Base-by-base conservation (phyloP, 805 yeast genomes). In the Candida sithepensis region DNA sequence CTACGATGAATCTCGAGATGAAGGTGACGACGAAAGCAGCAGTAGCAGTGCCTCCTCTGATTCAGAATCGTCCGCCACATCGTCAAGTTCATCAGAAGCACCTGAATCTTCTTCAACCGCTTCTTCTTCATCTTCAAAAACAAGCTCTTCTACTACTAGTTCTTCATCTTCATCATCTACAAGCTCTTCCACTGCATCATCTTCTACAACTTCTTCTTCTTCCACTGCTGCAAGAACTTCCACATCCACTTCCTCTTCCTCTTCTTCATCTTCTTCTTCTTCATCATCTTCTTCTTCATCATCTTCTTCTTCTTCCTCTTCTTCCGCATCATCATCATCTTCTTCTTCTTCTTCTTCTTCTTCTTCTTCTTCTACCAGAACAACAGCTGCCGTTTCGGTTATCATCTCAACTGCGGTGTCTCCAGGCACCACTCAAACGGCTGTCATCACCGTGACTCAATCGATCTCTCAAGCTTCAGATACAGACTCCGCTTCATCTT, bases 1-100 rank as follows among this genome's bases (percentile, higher is more conserved):
- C 49, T 63, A 69, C 14, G 73, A 67, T 39, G 48, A 42, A 24
- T 47, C 47, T 2, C 49, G 42, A 13, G 49, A 44, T 20, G 48
- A 22, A 24, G 55, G 44, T 16, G 40, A 26, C 18, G 37, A 39
- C 36, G 22, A 16, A 23, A 40, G 28, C 23, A 38, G 42, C n/a
- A 40, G 28, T 23, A 38, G 42, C 13, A 36, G 41, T 12, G 37
- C 48, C 33, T 68, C 66, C 12, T 38, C 53, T n/a, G 33, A 26
- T 33, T 23, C 49, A 13, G 28, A 52, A 10, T 38, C 56, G 5
- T 42, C 57, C 13, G 61, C 68, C 37, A 28, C 54, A 23, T 42
- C 61, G 39, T 33, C 61, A 4, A 40, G 58, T 16, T 33, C 54
- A 3, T 22, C 56, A 18, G 28, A 52, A n/a, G 26, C 50, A 18